Evolutionary conservation across 352 stramenopile species (phyloP), one percentile per base, ranked within the genome.

Genomic region (Proteromonas lacertae): DNA sequence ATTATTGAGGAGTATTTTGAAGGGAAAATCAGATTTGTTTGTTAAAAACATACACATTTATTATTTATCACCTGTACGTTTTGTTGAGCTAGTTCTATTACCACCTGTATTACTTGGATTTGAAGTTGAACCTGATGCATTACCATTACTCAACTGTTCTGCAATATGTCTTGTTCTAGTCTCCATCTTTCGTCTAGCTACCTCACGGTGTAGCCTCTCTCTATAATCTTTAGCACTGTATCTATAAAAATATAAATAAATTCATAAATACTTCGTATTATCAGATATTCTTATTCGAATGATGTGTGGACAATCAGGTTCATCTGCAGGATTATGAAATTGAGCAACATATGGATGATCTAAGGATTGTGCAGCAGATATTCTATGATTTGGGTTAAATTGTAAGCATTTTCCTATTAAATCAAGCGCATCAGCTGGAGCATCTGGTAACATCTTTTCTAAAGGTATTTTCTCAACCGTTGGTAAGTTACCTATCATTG

Each of bases 281-380:
- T n/a, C n/a, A n/a, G n/a, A n/a, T n/a, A n/a, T n/a, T n/a, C n/a
- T n/a, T n/a, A n/a, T n/a, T n/a, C n/a, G n/a, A n/a, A n/a, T n/a
- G n/a, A n/a, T n/a, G 14, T 52, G 45, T 24, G 48, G 44, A 29
- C 58, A 64, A 17, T 52, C 58, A 17, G 66, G 61, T 41, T 92
- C 78, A 37, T 88, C 65, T 47, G 84, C 77, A n/a, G 73, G 60
- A 41, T 86, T 79, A 54, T 90, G 76, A 50, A 92, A 91, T 44
- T 88, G 66, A 16, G 66, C 58, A 28, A 92, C 69, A 50, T 83
- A 93, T 25, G 72, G 56, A 42, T 93, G 74, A 41, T 73, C 66
- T 43, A 92, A 53, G 7, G 38, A 21, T 10, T 43, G 29, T 41
- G n/a, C 26, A 13, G 37, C 20, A 25, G 18, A 31, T 21, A 23